Conservation (phyloP, 2,329 filamentous ascomycete species). For the Elsinoe ampelina region DNA sequence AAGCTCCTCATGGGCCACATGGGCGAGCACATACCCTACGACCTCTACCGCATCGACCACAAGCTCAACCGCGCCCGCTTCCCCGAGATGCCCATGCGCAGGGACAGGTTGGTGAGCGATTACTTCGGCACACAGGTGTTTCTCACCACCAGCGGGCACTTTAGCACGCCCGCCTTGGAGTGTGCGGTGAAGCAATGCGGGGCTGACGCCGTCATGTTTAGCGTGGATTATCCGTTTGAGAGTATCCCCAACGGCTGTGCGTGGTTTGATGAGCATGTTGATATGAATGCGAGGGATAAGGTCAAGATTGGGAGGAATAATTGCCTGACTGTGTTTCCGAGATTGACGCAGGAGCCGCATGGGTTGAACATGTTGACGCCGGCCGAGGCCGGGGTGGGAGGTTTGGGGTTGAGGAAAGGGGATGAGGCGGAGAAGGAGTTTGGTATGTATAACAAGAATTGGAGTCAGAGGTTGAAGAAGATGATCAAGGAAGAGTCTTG, state of each 20-base stretch:
- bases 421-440: conserved; percentile 1
- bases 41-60: conserved; percentile 39
- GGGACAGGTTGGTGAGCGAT: conserved; percentile 36
- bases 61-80: conserved; percentile 8
- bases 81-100: conserved; percentile 19
- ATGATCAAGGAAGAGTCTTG: conserved; percentile 1
- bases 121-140: conserved; percentile 26
- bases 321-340: not conserved
- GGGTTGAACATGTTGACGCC: conserved; percentile 1
- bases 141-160: conserved; percentile 51
- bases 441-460: conserved; percentile 8
- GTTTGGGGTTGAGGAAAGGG: conserved; percentile 1
- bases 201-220: conserved; percentile 46
- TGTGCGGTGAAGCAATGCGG: conserved; percentile 29
- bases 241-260: conserved; percentile 40
- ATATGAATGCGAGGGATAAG: conserved; percentile 42
- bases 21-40: conserved; percentile 50
- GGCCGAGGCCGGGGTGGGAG: not conserved
- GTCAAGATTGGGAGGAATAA: conserved; percentile 25
- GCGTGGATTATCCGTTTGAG: conserved; percentile 51
- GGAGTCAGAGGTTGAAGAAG: conserved; percentile 1
- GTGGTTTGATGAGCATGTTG: conserved; percentile 42
- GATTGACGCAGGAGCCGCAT: conserved; percentile 3
- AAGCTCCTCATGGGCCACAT: conserved; percentile 50
- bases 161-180: conserved; percentile 42